Conservation (phyloP, 495 filamentous ascomycete species). For the Hypoxylon perforatum region DNA sequence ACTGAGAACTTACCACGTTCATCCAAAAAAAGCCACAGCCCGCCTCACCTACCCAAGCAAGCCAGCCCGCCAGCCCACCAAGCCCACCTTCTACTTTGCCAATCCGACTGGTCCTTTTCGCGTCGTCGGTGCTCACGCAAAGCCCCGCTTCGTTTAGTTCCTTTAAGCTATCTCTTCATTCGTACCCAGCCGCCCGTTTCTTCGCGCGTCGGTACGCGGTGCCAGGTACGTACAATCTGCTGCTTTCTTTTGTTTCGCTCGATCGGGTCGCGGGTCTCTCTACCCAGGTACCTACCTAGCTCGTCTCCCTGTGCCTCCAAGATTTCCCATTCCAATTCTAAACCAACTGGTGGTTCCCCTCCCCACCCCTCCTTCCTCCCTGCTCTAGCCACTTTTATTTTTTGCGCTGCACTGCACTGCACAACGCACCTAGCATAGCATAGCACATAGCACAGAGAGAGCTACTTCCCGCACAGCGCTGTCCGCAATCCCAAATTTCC, state of each 20-base stretch:
- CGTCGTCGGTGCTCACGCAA: conserved; percentile 17
- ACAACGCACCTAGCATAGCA: not conserved
- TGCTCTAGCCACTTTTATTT: conserved; percentile 43
- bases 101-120: conserved; percentile 39
- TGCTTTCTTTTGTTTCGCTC: conserved; percentile 5
- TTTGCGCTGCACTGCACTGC: conserved; percentile 30
- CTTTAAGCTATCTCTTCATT: conserved; percentile 9
- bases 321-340: conserved; percentile 26
- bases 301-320: conserved; percentile 9
- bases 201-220: conserved; percentile 31
- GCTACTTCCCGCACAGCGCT: conserved; percentile 36
- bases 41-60: conserved; percentile 31
- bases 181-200: conserved; percentile 38
- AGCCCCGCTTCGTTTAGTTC: conserved; percentile 20
- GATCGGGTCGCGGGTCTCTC: conserved; percentile 2
- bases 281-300: not conserved
- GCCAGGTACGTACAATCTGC: conserved; percentile 9
- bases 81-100: conserved; percentile 22
- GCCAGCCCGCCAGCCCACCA: conserved; percentile 3
- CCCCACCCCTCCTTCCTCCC: conserved; percentile 28
- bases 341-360: not conserved
- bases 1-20: conserved; percentile 33
- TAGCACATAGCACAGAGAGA: conserved; percentile 5
- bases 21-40: conserved; percentile 35
- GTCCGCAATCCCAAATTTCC: conserved; percentile 48